Evolutionary conservation across 2,329 filamentous ascomycete genomes (phyloP).

Genomic region (Leptographium wingfieldii): DNA sequence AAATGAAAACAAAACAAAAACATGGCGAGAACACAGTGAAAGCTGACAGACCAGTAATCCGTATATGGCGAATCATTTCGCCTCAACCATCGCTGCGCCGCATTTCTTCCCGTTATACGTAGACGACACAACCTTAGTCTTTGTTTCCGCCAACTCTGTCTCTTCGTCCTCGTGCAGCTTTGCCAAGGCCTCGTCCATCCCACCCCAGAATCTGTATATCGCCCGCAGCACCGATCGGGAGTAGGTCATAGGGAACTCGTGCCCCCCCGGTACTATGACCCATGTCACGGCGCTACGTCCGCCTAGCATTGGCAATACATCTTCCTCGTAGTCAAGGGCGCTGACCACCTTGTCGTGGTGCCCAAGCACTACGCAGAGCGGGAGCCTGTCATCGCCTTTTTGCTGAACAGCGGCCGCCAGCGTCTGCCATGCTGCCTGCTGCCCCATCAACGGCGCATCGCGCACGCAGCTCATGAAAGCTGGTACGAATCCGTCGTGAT

Average conservation of each 20-base stretch:
- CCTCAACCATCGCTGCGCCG: background rate
- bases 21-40: too few relatives aligned
- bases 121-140: background rate
- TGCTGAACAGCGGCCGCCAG: constrained; percentile 24
- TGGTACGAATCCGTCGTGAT: constrained; percentile 45
- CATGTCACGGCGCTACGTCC: constrained; percentile 36
- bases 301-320: constrained; percentile 38
- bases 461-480: constrained; percentile 47
- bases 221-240: constrained; percentile 28
- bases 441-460: constrained; percentile 38
- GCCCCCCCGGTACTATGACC: constrained; percentile 38
- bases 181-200: background rate
- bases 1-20: background rate
- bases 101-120: background rate
- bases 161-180: constrained; percentile 3
- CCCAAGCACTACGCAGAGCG: constrained; percentile 40
- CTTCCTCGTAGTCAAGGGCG: constrained; percentile 32
- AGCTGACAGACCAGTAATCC: too few relatives aligned
- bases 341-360: constrained; percentile 39
- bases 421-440: constrained; percentile 36
- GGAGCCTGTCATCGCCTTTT: constrained; percentile 17
- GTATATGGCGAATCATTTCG: background rate
- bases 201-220: constrained; percentile 36
- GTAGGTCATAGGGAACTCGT: constrained; percentile 53
- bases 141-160: constrained; percentile 4